Evolutionary conservation across 148 eudicot genomes (phyloP).

Genomic region (Rhododendron ovatum): DNA sequence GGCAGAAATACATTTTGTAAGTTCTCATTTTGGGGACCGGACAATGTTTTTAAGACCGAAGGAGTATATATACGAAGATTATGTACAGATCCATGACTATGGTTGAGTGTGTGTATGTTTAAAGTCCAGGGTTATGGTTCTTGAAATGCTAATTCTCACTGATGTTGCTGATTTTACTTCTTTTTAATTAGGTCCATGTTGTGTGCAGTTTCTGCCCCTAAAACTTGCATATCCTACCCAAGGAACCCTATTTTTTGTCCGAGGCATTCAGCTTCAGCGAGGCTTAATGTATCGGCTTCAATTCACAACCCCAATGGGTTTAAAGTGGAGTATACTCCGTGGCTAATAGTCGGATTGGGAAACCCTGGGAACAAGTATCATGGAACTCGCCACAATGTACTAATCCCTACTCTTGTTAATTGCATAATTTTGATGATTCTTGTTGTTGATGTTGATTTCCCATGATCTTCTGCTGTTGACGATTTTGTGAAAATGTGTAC

Average conservation of each 20-base stretch:
- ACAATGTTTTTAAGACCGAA: background rate
- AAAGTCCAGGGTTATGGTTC: background rate
- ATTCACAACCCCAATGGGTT: conserved; percentile 36
- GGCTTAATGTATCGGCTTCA: conserved; percentile 46
- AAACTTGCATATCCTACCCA: conserved; percentile 34
- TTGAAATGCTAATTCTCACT: background rate
- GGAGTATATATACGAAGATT: background rate
- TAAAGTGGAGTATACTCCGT: conserved; percentile 81
- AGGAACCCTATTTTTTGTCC: conserved; percentile 23
- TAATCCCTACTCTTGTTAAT: conserved; percentile 4
- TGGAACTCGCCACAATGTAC: conserved; percentile 87
- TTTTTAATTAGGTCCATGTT: conserved; percentile 42
- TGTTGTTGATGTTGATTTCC: background rate
- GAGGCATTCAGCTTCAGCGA: conserved; percentile 21
- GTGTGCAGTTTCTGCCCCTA: conserved; percentile 43
- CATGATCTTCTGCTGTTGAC: background rate
- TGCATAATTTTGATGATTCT: background rate
- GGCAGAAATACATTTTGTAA: background rate
- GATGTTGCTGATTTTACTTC: background rate
- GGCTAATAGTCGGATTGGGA: conserved; percentile 93
- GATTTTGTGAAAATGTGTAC: conserved; percentile 8
- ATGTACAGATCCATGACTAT: background rate
- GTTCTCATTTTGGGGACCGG: background rate
- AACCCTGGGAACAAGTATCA: conserved; percentile 91
- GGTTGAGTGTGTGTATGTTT: background rate